A percentile compares a stretch with the other conserved stretches of the same genome.
These are phyloP conservation scores for Lophium mytilinum DNA, from an alignment of 495 filamentous ascomycete species.

Conservation along the genomic window DNA sequence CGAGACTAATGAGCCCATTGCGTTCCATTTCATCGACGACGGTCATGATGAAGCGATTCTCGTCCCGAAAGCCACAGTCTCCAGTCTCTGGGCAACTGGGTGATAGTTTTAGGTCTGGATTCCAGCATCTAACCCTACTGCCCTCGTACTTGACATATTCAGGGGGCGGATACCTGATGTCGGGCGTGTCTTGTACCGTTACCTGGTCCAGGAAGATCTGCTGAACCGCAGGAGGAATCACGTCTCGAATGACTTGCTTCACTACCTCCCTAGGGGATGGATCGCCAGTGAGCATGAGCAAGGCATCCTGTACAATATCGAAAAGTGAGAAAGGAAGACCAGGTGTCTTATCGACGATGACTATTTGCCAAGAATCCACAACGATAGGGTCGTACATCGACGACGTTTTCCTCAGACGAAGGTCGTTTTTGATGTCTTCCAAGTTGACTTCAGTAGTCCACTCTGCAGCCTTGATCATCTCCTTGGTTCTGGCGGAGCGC, in stretches of 20 bases:
- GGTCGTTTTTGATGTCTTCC: constrained; percentile 13
- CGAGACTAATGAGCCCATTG: constrained; percentile 2
- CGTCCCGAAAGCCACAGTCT: background rate
- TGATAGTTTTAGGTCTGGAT: background rate
- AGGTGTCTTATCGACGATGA: constrained; percentile 6
- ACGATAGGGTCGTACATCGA: constrained; percentile 7
- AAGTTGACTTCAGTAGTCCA: constrained; percentile 7
- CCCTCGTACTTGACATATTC: constrained; percentile 8
- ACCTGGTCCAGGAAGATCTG: constrained; percentile 9
- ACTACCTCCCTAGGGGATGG: constrained; percentile 4
- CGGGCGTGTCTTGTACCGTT: background rate
- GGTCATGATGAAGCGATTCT: constrained; percentile 12
- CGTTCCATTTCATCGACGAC: constrained; percentile 13
- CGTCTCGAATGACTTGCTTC: constrained; percentile 8
- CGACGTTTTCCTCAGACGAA: constrained; percentile 8
- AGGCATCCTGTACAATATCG: constrained; percentile 8
- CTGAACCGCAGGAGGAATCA: constrained; percentile 11
- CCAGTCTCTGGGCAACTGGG: background rate
- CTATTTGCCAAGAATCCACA: constrained; percentile 12
- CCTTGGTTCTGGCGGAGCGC: constrained; percentile 1
- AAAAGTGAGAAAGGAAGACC: constrained; percentile 11
- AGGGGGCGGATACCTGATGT: constrained; percentile 1
- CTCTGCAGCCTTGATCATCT: background rate
- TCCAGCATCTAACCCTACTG: constrained; percentile 5
- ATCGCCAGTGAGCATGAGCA: constrained; percentile 8